Percentiles rank a stretch among this genome's conserved stretches.
phyloP scores from a whole-genome alignment of 2,329 filamentous ascomycete genomes.

The Amylocarpus encephaloides region DNA sequence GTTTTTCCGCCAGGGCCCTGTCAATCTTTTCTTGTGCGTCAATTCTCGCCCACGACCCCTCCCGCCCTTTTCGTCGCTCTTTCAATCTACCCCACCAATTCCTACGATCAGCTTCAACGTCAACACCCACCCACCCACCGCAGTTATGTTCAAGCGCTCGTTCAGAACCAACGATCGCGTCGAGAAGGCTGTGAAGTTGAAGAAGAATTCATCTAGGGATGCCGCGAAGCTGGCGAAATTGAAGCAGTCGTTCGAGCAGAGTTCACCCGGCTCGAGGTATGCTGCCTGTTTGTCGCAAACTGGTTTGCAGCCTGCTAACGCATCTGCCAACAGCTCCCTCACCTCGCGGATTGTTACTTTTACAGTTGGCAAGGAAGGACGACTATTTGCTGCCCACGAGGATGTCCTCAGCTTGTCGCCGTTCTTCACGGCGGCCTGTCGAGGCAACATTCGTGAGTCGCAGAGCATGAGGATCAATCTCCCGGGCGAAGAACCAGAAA shows the following conservation, averaged over 20 bases:
- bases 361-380: constrained; percentile 71
- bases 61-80: constrained; percentile 32
- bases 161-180: constrained; percentile 79
- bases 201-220: constrained; percentile 67
- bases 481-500: constrained; percentile 80
- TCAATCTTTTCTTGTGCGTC: constrained; percentile 34
- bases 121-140: constrained; percentile 18
- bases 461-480: constrained; percentile 67
- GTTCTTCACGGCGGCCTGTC: constrained; percentile 65
- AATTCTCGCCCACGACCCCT: constrained; percentile 22
- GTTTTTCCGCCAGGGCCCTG: constrained; percentile 33
- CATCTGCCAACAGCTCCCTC: constrained; percentile 39
- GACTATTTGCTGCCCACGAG: constrained; percentile 88
- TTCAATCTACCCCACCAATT: constrained; percentile 24
- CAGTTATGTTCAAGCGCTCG: constrained; percentile 86
- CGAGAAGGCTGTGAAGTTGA: constrained; percentile 80
- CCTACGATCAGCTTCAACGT: constrained; percentile 16
- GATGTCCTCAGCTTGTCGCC: constrained; percentile 72
- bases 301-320: constrained; percentile 10
- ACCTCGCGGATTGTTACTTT: constrained; percentile 72
- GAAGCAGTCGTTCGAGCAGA: constrained; percentile 69
- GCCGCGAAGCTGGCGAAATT: constrained; percentile 75
- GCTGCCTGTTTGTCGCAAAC: constrained; percentile 9
- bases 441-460: constrained; percentile 55
- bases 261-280: constrained; percentile 44